Base-by-base conservation (phyloP, 805 yeast species). In the Spencermartinsiella europaea region DNA sequence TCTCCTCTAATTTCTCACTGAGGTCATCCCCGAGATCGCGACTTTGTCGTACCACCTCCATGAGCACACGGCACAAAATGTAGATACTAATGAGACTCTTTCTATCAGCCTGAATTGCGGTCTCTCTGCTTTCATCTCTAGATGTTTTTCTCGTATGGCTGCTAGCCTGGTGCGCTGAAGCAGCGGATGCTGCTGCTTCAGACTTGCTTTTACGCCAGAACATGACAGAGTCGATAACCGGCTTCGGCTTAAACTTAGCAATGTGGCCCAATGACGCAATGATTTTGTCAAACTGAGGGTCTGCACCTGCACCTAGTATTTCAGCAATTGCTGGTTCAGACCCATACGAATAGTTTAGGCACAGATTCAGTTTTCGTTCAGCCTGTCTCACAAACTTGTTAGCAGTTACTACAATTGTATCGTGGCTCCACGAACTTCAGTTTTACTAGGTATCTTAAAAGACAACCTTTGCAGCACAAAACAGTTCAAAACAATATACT, bases 161-260 rank as follows among this genome's bases (percentile, higher is more conserved):
- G 10, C 35, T 61, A 4, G 71, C 69, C 46, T 63, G 71, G 42
- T 77, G 80, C 14, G 75, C 71, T 35, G 73, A 74, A 16, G 78
- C 72, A 1, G 84, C 80, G 64, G 76, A 69, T 22, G 79, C 77
- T 1, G 95, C 87, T 2, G 85, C 82, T 57, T 91, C 98, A 12
- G 95, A 81, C 64, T 93, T 93, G 1, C 91, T 80, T 62, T 91
- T 87, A 50, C 98, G 76, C 99, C 99, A 93, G 62, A 86, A 90
- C 98, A 93, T 90, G 49, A 93, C 95, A 4, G 95, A 88, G 64
- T 93, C 99, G 28, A 95, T 89, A 1, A 93, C 96, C 0, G 96
- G 95, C 60, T 88, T 90, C 0, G 98, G 97, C 54, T 88, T 86
- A 21, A 83, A 74, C 47, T 88, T 75, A 1, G 99, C 95, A 34